These are phyloP conservation scores for Cladophialophora psammophila DNA, from an alignment of 2,329 filamentous ascomycete species.

Conservation along the genomic window DNA sequence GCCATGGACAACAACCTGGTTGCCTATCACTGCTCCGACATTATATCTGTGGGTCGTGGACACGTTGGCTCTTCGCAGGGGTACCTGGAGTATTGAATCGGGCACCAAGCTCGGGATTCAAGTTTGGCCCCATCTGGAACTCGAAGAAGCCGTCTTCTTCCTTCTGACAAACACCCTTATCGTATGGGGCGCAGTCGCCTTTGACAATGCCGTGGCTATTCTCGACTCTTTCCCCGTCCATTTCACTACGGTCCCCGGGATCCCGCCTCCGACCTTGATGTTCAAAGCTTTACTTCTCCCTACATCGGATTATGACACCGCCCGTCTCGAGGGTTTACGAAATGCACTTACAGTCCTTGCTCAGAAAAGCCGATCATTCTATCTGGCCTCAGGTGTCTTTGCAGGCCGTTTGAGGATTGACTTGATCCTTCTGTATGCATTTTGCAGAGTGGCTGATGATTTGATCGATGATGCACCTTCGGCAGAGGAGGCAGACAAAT, in stretches of 20 bases:
- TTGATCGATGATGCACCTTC: constrained; percentile 70
- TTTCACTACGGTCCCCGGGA: constrained; percentile 60
- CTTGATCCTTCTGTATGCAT: constrained; percentile 73
- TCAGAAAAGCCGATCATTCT: constrained; percentile 75
- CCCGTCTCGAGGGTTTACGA: constrained; percentile 64
- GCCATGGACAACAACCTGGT: constrained; percentile 63
- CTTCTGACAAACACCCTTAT: constrained; percentile 73
- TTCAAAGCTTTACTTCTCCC: constrained; percentile 61
- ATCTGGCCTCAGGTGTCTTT: constrained; percentile 74
- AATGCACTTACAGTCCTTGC: constrained; percentile 66
- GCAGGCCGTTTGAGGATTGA: constrained; percentile 72
- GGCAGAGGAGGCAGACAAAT: constrained; percentile 60
- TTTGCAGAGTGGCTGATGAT: constrained; percentile 76
- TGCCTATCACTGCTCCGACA: constrained; percentile 70
- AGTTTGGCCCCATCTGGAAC: constrained; percentile 70
- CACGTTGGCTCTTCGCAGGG: constrained; percentile 69
- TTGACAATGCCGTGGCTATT: constrained; percentile 73
- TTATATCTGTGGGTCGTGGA: constrained; percentile 77
- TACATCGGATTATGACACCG: constrained; percentile 62
- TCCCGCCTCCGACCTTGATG: constrained; percentile 60
- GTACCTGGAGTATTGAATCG: constrained; percentile 74
- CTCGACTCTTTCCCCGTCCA: constrained; percentile 67
- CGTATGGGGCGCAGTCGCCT: constrained; percentile 71
- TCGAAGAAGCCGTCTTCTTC: constrained; percentile 79
- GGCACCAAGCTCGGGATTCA: constrained; percentile 71